A percentile compares a stretch with the other conserved stretches of the same genome.
Conservation (phyloP, 768 basidiomycete species). For the Agrocybe pediades region DNA sequence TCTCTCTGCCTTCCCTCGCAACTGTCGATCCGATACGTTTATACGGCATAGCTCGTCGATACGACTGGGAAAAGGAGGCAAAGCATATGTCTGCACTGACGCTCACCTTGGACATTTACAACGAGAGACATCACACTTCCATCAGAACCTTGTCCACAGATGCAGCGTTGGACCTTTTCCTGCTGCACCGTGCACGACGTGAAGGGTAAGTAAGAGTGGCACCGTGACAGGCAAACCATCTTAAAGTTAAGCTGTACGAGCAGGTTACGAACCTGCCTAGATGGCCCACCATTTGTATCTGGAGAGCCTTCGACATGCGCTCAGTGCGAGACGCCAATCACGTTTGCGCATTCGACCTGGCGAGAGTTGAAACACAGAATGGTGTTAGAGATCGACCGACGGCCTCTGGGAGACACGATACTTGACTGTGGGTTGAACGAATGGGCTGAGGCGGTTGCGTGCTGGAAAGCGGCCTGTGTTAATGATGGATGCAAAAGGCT, state of each 20-base stretch:
- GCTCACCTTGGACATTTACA: constrained; percentile 53
- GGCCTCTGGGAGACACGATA: constrained; percentile 63
- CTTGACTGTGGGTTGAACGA: constrained; percentile 45
- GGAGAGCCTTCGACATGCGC: constrained; percentile 48
- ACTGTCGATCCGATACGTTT: constrained; percentile 46
- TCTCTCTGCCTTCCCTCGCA: constrained; percentile 52
- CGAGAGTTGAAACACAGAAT: constrained; percentile 63
- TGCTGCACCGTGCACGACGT: constrained; percentile 54
- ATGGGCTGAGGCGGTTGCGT: constrained; percentile 62
- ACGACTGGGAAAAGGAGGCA: constrained; percentile 60
- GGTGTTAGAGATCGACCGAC: constrained; percentile 55
- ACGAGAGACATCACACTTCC: constrained; percentile 41
- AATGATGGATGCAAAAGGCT: constrained; percentile 44
- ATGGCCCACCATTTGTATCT: constrained; percentile 60
- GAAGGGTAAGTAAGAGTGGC: constrained; percentile 34
- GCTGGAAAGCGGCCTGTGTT: constrained; percentile 60
- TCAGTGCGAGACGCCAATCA: constrained; percentile 47
- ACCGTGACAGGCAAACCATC: not conserved
- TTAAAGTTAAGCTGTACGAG: not conserved
- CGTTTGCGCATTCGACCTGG: constrained; percentile 56
- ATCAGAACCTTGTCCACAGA: constrained; percentile 49
- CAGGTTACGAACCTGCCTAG: constrained; percentile 47
- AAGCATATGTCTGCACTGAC: constrained; percentile 55
- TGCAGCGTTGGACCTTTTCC: constrained; percentile 55
- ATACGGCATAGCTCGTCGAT: constrained; percentile 56